These are phyloP conservation scores for Xerocomus cyaneibrunnescens DNA, from an alignment of 1,284 basidiomycete genomes.

Conservation along the genomic window DNA sequence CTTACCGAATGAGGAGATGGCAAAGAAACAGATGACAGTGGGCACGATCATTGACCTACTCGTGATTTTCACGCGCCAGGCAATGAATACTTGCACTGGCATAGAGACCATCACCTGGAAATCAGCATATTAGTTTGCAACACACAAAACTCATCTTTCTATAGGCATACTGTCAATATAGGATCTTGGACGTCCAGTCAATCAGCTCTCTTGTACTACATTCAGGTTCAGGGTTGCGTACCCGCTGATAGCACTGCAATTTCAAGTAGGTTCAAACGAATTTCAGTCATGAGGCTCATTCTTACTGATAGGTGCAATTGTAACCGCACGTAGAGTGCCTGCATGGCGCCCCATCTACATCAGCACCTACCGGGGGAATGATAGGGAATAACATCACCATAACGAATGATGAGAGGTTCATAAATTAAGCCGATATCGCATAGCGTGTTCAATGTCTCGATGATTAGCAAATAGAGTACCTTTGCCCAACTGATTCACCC, in stretches of 20 bases:
- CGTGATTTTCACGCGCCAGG: conserved; percentile 48
- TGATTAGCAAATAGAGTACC: background rate
- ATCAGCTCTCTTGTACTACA: background rate
- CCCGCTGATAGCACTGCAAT: conserved; percentile 36
- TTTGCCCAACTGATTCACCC: background rate
- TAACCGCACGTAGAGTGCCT: conserved; percentile 1
- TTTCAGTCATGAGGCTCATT: background rate
- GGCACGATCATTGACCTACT: conserved; percentile 42
- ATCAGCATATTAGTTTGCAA: background rate
- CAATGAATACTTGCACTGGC: conserved; percentile 54
- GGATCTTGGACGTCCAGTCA: conserved; percentile 16
- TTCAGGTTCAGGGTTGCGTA: conserved; percentile 15
- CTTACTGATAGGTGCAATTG: conserved; percentile 14
- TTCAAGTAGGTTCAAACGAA: background rate
- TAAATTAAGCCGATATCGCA: conserved; percentile 2
- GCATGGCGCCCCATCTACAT: background rate
- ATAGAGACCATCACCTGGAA: conserved; percentile 46
- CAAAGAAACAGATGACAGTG: conserved; percentile 37
- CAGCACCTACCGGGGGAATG: too few species aligned
- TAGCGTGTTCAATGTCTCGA: background rate
- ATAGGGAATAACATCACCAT: conserved; percentile 7
- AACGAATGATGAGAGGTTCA: conserved; percentile 34
- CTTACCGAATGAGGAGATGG: conserved; percentile 42
- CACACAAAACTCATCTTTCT: fast-evolving
- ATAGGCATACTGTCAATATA: conserved; percentile 14